Evolutionary conservation across 306 rosid species (phyloP).

Genomic region (Cucumis hystrix): DNA sequence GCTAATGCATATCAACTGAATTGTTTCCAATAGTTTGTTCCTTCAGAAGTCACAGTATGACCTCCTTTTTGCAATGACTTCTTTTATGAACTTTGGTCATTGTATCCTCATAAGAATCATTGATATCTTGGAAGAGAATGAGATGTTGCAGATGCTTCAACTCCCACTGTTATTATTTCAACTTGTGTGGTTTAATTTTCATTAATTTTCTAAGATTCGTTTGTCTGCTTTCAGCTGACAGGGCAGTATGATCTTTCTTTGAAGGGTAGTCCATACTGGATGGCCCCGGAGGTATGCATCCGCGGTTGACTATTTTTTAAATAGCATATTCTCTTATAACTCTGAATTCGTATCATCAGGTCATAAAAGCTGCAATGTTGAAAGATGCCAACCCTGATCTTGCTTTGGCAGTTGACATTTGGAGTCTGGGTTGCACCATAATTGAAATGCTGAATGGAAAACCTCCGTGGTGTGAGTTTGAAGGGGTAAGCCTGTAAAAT

Average conservation of each 20-base stretch:
- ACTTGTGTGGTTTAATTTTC: background rate
- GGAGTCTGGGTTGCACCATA: conserved; percentile 96
- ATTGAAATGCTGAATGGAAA: conserved; percentile 85
- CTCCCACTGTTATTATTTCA: background rate
- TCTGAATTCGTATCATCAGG: conserved; percentile 38
- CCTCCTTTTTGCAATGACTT: background rate
- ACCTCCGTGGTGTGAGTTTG: conserved; percentile 86
- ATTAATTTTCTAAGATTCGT: conserved; percentile 6
- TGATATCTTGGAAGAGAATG: background rate
- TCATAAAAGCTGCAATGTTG: conserved; percentile 72
- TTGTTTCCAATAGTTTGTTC: background rate
- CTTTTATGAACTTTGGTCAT: background rate
- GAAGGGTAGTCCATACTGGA: conserved; percentile 99
- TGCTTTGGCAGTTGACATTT: conserved; percentile 85
- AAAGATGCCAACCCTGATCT: conserved; percentile 43
- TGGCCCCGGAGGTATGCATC: conserved; percentile 94
- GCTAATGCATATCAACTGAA: background rate
- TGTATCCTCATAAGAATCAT: background rate
- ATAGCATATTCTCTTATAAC: background rate
- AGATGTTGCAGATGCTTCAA: background rate
- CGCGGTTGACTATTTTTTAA: conserved; percentile 2
- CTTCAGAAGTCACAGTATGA: background rate
- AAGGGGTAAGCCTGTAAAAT: conserved; percentile 43
- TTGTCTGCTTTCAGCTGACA: conserved; percentile 42
- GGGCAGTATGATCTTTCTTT: conserved; percentile 65